phyloP scores from a whole-genome alignment of 2,329 filamentous ascomycete species.

The Fusarium ramigenum region DNA sequence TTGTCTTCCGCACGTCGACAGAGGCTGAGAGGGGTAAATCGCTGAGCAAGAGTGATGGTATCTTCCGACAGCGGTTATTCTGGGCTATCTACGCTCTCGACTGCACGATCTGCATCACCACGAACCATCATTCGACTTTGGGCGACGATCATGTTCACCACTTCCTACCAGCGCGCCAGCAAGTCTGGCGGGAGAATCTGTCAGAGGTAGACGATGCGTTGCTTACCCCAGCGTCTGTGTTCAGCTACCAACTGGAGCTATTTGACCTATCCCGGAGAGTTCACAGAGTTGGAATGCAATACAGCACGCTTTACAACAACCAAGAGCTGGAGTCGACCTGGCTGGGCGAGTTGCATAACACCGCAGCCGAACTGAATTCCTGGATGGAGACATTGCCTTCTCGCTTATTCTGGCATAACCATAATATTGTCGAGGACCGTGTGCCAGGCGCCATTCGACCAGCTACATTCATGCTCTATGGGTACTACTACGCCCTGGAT shows the following conservation, averaged over 20 bases:
- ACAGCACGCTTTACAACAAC: neutral
- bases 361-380: neutral
- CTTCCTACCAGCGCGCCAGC: neutral
- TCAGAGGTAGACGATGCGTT: neutral
- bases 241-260: neutral
- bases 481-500: neutral
- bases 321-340: neutral
- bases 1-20: neutral
- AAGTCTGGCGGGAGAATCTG: neutral
- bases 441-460: neutral
- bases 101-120: neutral
- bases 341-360: neutral
- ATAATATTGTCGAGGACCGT: neutral
- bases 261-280: neutral
- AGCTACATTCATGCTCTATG: neutral
- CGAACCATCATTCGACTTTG: neutral
- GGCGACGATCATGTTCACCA: neutral
- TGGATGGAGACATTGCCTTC: neutral
- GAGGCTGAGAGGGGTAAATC: neutral
- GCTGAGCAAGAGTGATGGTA: neutral
- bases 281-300: neutral
- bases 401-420: neutral
- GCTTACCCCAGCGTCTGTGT: neutral
- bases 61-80: neutral
- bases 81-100: neutral